Conservation (phyloP, 2,329 filamentous ascomycete species). For the Sphaceloma murrayae region DNA sequence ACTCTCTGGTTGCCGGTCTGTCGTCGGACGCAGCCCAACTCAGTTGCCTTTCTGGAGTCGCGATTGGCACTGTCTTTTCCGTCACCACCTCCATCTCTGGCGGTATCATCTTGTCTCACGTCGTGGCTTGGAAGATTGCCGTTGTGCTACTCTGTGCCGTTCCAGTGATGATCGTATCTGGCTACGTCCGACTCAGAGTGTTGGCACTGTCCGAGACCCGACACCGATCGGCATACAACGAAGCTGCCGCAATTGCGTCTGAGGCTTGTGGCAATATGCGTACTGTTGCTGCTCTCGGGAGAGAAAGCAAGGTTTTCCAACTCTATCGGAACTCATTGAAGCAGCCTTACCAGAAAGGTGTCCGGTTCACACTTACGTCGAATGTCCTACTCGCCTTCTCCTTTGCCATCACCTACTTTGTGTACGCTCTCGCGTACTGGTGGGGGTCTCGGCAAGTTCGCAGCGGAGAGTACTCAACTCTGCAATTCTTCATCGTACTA, state of each 20-base stretch:
- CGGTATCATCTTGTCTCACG: constrained; percentile 39
- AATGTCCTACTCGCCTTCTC: constrained; percentile 38
- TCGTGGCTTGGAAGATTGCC: constrained; percentile 44
- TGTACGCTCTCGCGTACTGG: constrained; percentile 42
- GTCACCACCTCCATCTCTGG: constrained; percentile 39
- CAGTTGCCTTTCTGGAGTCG: constrained; percentile 40
- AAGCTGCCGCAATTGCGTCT: constrained; percentile 54
- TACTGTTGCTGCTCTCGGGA: constrained; percentile 42
- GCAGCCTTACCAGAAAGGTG: constrained; percentile 33
- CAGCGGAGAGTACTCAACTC: constrained; percentile 33
- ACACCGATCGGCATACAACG: constrained; percentile 55
- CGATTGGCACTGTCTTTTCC: constrained; percentile 42
- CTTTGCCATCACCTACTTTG: constrained; percentile 38
- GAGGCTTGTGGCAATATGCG: constrained; percentile 59
- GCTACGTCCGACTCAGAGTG: constrained; percentile 39
- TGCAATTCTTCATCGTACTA: constrained; percentile 38
- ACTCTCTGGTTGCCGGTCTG: constrained; percentile 38
- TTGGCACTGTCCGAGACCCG: constrained; percentile 51
- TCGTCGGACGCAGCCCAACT: constrained; percentile 42
- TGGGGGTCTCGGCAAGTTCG: constrained; percentile 38
- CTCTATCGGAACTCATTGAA: constrained; percentile 32
- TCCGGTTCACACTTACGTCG: constrained; percentile 32
- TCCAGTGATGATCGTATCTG: constrained; percentile 38
- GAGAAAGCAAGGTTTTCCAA: constrained; percentile 33
- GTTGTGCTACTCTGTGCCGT: constrained; percentile 42